Percentiles rank a stretch among this genome's conserved stretches.
Evolutionary conservation across 2,329 filamentous ascomycete species (phyloP).

Genomic region (Knufia petricola): DNA sequence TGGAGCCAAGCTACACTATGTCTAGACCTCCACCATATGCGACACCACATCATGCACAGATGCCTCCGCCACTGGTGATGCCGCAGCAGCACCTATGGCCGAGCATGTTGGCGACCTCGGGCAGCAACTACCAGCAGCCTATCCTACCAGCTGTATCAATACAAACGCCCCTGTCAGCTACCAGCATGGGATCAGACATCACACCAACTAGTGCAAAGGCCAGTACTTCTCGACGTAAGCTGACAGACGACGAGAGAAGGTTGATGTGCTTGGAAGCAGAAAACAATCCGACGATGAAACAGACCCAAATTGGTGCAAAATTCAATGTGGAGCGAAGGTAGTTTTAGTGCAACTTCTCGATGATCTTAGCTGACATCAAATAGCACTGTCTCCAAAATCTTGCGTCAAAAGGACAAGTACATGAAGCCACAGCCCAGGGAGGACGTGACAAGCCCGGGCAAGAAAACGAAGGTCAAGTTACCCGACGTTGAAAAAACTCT

Average conservation of each 20-base stretch:
- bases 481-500: constrained; percentile 89
- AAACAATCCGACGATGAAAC: constrained; percentile 80
- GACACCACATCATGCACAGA: constrained; percentile 43
- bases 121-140: constrained; percentile 48
- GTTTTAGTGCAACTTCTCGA: constrained; percentile 19
- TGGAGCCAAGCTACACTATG: constrained; percentile 46
- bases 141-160: constrained; percentile 47
- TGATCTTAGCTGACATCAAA: constrained; percentile 15
- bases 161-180: constrained; percentile 37
- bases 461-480: constrained; percentile 72
- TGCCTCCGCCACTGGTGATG: constrained; percentile 58
- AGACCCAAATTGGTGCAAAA: constrained; percentile 89
- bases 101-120: constrained; percentile 61
- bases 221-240: constrained; percentile 64
- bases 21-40: constrained; percentile 49
- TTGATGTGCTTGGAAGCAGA: constrained; percentile 91
- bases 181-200: constrained; percentile 34
- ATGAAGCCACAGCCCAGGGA: constrained; percentile 54
- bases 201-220: constrained; percentile 23
- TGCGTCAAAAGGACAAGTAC: constrained; percentile 91
- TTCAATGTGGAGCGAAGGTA: constrained; percentile 98
- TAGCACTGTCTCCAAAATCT: constrained; percentile 97
- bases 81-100: constrained; percentile 59
- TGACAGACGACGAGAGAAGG: constrained; percentile 82
- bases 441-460: constrained; percentile 67